A percentile compares a stretch with the other conserved stretches of the same genome.
Evolutionary conservation across 495 filamentous ascomycete species (phyloP).

Genomic region (Pseudomonodictys pantanalensis): DNA sequence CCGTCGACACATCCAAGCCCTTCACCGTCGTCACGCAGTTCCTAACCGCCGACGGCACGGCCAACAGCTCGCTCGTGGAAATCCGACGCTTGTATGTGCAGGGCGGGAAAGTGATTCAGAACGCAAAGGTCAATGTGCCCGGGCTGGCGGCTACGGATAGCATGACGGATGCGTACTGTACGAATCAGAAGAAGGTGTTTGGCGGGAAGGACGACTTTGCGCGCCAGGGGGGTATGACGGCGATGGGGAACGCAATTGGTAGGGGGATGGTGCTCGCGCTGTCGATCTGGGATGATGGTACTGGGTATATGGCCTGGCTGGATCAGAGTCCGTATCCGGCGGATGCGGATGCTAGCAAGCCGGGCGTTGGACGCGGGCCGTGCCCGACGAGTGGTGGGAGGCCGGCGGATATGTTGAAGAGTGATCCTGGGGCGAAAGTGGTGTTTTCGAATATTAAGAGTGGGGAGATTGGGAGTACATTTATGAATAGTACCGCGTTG

Average conservation of each 20-base stretch:
- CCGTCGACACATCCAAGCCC: constrained; percentile 56
- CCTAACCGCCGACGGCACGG: constrained; percentile 45
- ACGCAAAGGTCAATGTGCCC: constrained; percentile 53
- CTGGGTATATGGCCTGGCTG: constrained; percentile 77
- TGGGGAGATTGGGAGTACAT: constrained; percentile 51
- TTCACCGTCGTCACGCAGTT: constrained; percentile 71
- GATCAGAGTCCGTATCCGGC: constrained; percentile 67
- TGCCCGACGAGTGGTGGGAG: constrained; percentile 6
- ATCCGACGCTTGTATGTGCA: constrained; percentile 63
- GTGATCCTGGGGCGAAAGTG: constrained; percentile 54
- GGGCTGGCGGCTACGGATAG: constrained; percentile 51
- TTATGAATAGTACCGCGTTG: neutral
- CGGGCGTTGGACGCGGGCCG: constrained; percentile 13
- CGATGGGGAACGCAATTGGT: constrained; percentile 56
- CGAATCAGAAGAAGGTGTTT: constrained; percentile 52
- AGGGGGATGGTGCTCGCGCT: constrained; percentile 70
- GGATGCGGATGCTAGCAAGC: constrained; percentile 41
- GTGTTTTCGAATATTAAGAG: constrained; percentile 66
- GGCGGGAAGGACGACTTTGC: constrained; percentile 50
- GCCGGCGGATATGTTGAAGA: constrained; percentile 56
- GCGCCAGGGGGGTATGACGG: constrained; percentile 56
- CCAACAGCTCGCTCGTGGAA: constrained; percentile 52
- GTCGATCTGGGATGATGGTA: constrained; percentile 76
- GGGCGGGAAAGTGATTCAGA: constrained; percentile 56
- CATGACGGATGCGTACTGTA: constrained; percentile 63